Evolutionary conservation across 148 eudicot species (phyloP).

Genomic region (Dysphania ambrosioides): DNA sequence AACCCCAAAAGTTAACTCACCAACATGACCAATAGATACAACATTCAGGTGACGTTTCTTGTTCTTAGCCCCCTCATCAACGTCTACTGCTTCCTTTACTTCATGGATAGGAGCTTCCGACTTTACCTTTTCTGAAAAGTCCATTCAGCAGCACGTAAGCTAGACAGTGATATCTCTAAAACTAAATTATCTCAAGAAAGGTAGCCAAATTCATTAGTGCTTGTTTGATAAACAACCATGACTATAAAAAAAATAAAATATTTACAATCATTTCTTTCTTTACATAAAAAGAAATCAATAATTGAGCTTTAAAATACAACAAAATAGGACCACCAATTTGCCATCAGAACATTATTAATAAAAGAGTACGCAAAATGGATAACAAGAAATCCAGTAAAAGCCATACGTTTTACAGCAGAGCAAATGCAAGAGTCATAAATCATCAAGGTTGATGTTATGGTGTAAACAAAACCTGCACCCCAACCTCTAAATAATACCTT

Average conservation of each 20-base stretch:
- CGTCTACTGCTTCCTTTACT: slow-evolving; percentile 35
- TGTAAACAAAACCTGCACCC: neutral
- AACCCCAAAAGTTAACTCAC: slow-evolving; percentile 39
- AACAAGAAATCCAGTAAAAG: neutral
- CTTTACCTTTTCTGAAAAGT: too few species aligned
- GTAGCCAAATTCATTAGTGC: neutral
- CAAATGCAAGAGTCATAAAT: neutral
- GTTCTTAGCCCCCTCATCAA: slow-evolving; percentile 33
- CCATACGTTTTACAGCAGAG: neutral
- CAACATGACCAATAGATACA: slow-evolving; percentile 98
- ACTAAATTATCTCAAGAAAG: neutral
- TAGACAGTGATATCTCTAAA: neutral
- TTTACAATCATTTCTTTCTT: too few species aligned
- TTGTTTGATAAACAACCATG: neutral
- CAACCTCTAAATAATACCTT: slow-evolving; percentile 13
- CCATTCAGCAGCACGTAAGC: neutral
- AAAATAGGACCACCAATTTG: neutral
- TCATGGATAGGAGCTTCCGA: slow-evolving; percentile 36
- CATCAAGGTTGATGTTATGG: neutral
- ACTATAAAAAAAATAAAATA: neutral
- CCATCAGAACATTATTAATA: neutral
- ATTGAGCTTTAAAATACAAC: too few species aligned
- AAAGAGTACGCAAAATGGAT: neutral
- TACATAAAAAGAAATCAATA: too few species aligned
- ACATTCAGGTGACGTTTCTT: slow-evolving; percentile 87